phyloP scores from a whole-genome alignment of 2,329 filamentous ascomycete genomes.

The Aureobasidium leucospermi region DNA sequence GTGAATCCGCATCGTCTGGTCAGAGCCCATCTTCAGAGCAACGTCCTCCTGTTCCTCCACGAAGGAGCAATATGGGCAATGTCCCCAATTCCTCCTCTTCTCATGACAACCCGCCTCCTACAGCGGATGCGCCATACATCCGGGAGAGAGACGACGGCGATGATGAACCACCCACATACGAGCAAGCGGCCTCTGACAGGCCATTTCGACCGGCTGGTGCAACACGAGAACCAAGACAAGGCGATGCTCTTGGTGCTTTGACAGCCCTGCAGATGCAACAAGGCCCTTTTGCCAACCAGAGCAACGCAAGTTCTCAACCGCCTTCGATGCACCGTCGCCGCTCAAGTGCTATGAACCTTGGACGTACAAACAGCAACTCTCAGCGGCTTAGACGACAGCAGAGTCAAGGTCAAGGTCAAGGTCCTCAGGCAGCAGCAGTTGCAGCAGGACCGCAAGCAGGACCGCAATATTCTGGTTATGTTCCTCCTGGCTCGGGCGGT shows the following conservation, averaged over 20 bases:
- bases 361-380: neutral
- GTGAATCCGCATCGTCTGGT: constrained; percentile 23
- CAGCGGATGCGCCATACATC: constrained; percentile 14
- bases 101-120: constrained; percentile 18
- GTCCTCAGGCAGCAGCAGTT: neutral
- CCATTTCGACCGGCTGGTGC: constrained; percentile 38
- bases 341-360: neutral
- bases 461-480: constrained; percentile 11
- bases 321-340: constrained; percentile 6
- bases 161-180: constrained; percentile 55
- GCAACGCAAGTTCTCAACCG: neutral
- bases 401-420: constrained; percentile 4
- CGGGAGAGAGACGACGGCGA: constrained; percentile 16
- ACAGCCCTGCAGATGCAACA: constrained; percentile 27
- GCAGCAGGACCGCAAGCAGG: neutral
- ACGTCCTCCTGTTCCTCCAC: constrained; percentile 23
- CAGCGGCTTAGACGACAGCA: constrained; percentile 3
- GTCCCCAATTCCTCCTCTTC: constrained; percentile 23
- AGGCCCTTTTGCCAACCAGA: constrained; percentile 14
- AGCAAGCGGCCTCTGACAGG: constrained; percentile 53
- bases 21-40: constrained; percentile 15
- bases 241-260: constrained; percentile 27
- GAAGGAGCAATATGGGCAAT: constrained; percentile 24
- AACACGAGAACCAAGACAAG: constrained; percentile 23
- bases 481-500: constrained; percentile 4